These are phyloP conservation scores for Sanghuangporus weigelae DNA, from an alignment of 1,284 basidiomycete species.

Conservation along the genomic window DNA sequence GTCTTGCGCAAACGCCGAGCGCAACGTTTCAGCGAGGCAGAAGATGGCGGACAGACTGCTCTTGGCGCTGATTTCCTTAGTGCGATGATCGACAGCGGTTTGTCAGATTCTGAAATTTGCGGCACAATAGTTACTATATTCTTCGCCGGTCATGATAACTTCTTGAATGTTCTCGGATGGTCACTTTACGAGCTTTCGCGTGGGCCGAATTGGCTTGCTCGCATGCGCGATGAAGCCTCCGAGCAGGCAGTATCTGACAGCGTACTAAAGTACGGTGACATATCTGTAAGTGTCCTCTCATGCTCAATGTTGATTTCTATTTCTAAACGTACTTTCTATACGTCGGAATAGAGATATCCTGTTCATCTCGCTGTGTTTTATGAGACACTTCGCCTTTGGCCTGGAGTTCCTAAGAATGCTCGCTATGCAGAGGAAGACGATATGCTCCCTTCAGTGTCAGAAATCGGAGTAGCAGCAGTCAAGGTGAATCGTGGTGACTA, in stretches of 20 bases:
- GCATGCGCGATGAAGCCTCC: conserved; percentile 21
- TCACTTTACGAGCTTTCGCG: conserved; percentile 21
- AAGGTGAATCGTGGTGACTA: conserved; percentile 23
- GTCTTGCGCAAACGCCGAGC: background rate
- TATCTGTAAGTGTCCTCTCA: background rate
- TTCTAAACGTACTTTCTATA: background rate
- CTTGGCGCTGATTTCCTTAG: background rate
- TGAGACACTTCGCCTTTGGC: conserved; percentile 26
- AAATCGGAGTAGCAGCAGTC: conserved; percentile 17
- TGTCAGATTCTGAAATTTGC: conserved; percentile 12
- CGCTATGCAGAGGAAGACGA: conserved; percentile 23
- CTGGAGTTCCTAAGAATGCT: conserved; percentile 26
- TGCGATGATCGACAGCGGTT: background rate
- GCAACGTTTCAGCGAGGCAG: background rate
- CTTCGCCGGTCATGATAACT: conserved; percentile 26
- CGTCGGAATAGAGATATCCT: conserved; percentile 19
- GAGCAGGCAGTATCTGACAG: background rate
- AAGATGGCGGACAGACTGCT: background rate
- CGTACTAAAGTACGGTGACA: conserved; percentile 9
- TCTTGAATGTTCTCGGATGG: conserved; percentile 24
- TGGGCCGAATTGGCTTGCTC: conserved; percentile 20
- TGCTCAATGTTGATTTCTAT: background rate
- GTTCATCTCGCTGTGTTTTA: conserved; percentile 25
- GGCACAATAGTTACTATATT: conserved; percentile 25
- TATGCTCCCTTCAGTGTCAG: conserved; percentile 23